phyloP scores from a whole-genome alignment of 805 yeast genomes.

The Cyberlindnera suaveolens region DNA sequence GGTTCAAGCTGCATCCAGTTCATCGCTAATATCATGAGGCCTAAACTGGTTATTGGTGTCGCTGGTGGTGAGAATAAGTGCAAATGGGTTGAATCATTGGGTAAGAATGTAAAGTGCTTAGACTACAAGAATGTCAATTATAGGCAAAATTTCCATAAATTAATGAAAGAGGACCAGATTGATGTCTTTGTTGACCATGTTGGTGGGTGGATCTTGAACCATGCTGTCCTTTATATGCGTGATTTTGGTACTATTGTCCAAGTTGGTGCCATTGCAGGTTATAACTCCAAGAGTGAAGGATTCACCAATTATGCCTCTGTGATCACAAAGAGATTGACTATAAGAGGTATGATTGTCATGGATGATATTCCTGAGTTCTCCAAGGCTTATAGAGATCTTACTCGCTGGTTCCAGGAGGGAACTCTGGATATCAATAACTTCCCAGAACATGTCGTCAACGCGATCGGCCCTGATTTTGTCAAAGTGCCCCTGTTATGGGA shows the following conservation, averaged over 20 bases:
- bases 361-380: conserved; percentile 35
- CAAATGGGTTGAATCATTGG: conserved; percentile 43
- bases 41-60: conserved; percentile 50
- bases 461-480: conserved; percentile 32
- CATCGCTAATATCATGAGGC: conserved; percentile 45
- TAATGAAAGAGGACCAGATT: conserved; percentile 39
- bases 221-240: conserved; percentile 31
- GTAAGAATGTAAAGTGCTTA: conserved; percentile 43
- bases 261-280: conserved; percentile 58
- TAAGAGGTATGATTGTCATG: conserved; percentile 45
- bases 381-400: conserved; percentile 30
- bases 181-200: conserved; percentile 56
- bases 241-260: conserved; percentile 40
- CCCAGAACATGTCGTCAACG: conserved; percentile 32
- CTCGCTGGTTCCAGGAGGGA: conserved; percentile 33
- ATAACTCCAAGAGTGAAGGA: conserved; percentile 31
- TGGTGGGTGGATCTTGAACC: conserved; percentile 51
- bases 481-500: conserved; percentile 42
- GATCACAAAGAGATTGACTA: conserved; percentile 41
- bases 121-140: conserved; percentile 43
- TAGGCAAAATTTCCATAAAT: conserved; percentile 27
- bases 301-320: conserved; percentile 32
- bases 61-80: conserved; percentile 54
- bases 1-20: conserved; percentile 53
- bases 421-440: conserved; percentile 30